These are phyloP conservation scores for Candida namnaoensis DNA, from an alignment of 805 yeast genomes.

Conservation along the genomic window DNA sequence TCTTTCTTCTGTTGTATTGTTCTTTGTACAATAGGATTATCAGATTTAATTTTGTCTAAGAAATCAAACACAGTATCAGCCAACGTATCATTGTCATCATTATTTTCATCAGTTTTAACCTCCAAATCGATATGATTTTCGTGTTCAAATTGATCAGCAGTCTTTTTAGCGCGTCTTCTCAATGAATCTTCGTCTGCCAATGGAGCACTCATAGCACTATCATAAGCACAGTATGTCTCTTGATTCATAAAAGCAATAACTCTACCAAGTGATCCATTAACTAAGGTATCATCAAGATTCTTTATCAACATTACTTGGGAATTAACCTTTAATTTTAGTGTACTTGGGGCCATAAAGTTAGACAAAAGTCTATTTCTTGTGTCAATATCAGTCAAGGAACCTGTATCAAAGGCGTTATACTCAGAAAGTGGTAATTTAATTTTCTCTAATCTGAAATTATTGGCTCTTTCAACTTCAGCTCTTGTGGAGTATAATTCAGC, in stretches of 20 bases:
- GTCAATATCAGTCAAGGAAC: conserved; percentile 30
- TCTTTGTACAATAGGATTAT: conserved; percentile 16
- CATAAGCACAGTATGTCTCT: conserved; percentile 35
- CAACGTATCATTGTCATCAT: conserved; percentile 15
- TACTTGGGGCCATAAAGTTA: conserved; percentile 55
- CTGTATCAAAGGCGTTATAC: conserved; percentile 49
- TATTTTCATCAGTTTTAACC: neutral
- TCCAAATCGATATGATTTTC: no score
- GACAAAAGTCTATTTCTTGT: conserved; percentile 36
- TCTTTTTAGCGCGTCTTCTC: no score
- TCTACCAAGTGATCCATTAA: conserved; percentile 71
- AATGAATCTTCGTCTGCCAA: no score
- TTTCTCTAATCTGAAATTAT: conserved; percentile 35
- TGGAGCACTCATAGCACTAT: conserved; percentile 1
- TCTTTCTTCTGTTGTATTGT: conserved; percentile 39
- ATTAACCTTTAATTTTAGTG: conserved; percentile 49
- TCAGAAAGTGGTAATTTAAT: conserved; percentile 35
- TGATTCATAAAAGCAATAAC: conserved; percentile 52
- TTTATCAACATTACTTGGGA: conserved; percentile 83
- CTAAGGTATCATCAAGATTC: conserved; percentile 62
- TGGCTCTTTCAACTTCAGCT: conserved; percentile 62
- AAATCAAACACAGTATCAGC: conserved; percentile 45
- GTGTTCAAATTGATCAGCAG: no score
- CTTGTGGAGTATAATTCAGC: conserved; percentile 72
- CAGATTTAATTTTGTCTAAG: conserved; percentile 19